A percentile compares a stretch with the other conserved stretches of the same genome.
phyloP scores from a whole-genome alignment of 2,329 filamentous ascomycete genomes.

The Apiospora sp. region DNA sequence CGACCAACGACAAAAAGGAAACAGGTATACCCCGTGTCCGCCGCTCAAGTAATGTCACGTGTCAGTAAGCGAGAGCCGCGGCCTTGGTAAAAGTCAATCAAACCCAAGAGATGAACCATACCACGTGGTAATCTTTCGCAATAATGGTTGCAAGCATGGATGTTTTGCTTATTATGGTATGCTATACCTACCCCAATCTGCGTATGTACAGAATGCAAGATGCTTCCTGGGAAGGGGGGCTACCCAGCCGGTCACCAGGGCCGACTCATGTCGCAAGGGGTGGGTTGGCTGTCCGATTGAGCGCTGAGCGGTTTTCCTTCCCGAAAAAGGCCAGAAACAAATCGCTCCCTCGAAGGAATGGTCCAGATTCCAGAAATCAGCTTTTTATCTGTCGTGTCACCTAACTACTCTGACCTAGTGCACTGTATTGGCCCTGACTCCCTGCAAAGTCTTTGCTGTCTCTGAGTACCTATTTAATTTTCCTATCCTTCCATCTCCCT shows the following conservation, averaged over 20 bases:
- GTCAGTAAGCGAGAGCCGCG: constrained; percentile 2
- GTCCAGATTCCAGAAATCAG: background rate
- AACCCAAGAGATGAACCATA: background rate
- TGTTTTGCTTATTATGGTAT: background rate
- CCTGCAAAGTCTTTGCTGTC: background rate
- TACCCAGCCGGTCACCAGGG: constrained; percentile 3
- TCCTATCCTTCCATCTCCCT: background rate
- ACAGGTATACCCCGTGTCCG: background rate
- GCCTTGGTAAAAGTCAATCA: background rate
- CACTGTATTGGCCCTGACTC: too few relatives aligned
- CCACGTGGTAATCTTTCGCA: background rate
- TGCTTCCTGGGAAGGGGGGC: background rate
- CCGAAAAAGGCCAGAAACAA: background rate
- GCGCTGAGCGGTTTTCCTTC: background rate
- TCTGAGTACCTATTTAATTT: background rate
- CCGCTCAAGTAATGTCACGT: background rate
- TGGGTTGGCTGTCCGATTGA: background rate
- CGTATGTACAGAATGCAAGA: background rate
- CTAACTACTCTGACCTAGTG: constrained; percentile 2
- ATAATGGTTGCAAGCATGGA: background rate
- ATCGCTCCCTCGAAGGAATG: background rate
- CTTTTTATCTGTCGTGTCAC: background rate
- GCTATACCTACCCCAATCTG: background rate
- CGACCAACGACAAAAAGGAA: background rate
- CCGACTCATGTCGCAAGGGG: constrained; percentile 6